Base-by-base conservation (phyloP, 768 basidiomycete genomes). In the Hortiboletus campestris region DNA sequence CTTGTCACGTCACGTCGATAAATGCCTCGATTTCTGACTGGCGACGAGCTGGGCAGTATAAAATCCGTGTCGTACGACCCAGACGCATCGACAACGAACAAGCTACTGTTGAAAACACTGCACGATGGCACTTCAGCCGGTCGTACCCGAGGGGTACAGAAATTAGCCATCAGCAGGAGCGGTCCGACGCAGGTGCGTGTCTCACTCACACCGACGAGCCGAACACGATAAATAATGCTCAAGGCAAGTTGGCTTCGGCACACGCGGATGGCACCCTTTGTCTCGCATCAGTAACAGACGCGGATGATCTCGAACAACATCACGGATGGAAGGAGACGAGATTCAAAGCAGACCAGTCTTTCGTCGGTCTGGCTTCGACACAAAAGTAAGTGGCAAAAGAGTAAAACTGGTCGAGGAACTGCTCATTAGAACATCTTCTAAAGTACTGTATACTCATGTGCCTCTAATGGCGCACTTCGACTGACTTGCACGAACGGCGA, bases 41-140 rank as follows among this genome's bases (percentile, higher is more conserved):
- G 89, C 59, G 91, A 93, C 72, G 86, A 90, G 59, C 82, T 89
- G 32, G 91, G 91, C 19, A 82, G 80, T 53, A 80, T 92, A 55
- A 91, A 91, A 72, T 70, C 81, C 9, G 64, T 89, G 53, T 72
- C 63, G 11, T 86, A 80, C 62, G 50, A 67, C 4, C 61, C 72
- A 17, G 64, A 68, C 12, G 43, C 59, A 12, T 57, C 69, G 16
- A 67, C 73, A n/a, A 70, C 66, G 44, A 59, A 64, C 52, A 79
- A 76, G 49, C 64, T 69, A 2, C 56, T 66, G 20, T 46, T 76
- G 7, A 74, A 69, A 32, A 76, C 67, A 19, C 46, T 77, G 6
- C 64, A 71, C 49, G 68, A 72, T 58, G 74, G 74, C 12, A 65
- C 63, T 31, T 51, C 54, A 22, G 56, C 70, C 53, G 70, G 73